Conservation (phyloP, 202 grass and related monocot genomes). For the Carex sylvatica region DNA sequence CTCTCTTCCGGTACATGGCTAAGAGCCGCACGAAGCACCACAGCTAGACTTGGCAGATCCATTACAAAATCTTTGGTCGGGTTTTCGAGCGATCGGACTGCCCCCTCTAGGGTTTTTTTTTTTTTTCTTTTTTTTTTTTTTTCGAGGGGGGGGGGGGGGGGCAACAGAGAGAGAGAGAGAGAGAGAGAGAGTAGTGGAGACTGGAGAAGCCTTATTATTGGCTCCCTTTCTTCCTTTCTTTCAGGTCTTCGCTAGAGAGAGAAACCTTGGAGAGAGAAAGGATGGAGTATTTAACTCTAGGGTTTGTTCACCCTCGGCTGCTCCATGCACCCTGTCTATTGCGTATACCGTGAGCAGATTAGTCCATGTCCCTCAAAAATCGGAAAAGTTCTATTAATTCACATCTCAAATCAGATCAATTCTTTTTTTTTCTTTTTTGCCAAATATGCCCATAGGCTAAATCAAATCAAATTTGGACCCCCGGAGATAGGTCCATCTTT, state of each 20-base stretch:
- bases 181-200: constrained; percentile 24
- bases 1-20: constrained; percentile 83
- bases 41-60: constrained; percentile 76
- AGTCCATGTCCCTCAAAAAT: not conserved
- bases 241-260: constrained; percentile 37
- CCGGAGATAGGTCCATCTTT: no score
- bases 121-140: not conserved
- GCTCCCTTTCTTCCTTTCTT: not conserved
- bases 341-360: not conserved
- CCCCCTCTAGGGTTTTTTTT: constrained; percentile 24
- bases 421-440: no score
- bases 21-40: constrained; percentile 80
- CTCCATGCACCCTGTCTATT: not conserved
- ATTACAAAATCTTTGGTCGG: constrained; percentile 39
- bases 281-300: constrained; percentile 69
- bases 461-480: no score
- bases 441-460: no score
- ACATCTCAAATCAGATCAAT: no score
- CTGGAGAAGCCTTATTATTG: constrained; percentile 29
- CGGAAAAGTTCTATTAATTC: not conserved
- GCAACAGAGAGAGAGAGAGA: not conserved
- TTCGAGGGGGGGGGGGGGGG: not conserved
- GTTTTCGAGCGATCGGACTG: constrained; percentile 13
- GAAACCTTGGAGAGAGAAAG: constrained; percentile 11
- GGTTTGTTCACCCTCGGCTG: constrained; percentile 40